phyloP scores from a whole-genome alignment of 2,329 filamentous ascomycete genomes.

The Alternaria sp. region DNA sequence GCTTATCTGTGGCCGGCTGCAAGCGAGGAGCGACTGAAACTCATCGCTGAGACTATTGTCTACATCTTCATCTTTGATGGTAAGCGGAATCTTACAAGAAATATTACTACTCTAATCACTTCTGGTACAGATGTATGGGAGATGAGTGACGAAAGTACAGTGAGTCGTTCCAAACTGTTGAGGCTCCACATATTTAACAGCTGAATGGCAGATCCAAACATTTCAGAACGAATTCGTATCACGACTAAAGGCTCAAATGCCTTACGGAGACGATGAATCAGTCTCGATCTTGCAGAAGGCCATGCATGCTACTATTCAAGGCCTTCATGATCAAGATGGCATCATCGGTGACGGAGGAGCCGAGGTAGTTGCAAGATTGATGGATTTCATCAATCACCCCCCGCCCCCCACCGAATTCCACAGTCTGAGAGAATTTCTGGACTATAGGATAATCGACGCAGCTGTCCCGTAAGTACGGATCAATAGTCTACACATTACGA shows the following conservation, averaged over 20 bases:
- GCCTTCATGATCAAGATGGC: not conserved
- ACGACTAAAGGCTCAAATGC: not conserved
- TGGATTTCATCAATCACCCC: not conserved
- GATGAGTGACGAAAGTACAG: not conserved
- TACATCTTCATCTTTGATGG: conserved; percentile 1
- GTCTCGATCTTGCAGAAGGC: not conserved
- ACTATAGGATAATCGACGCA: not conserved
- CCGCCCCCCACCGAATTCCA: not conserved
- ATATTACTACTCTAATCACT: not conserved
- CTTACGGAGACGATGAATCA: not conserved
- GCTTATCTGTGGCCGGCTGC: not conserved
- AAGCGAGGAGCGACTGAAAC: not conserved
- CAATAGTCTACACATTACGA: not conserved
- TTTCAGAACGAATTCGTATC: not conserved
- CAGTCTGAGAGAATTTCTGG: not conserved
- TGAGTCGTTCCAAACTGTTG: not conserved
- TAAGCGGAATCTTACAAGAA: not conserved
- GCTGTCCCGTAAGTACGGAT: not conserved
- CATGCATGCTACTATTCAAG: not conserved
- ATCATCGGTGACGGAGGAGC: not conserved
- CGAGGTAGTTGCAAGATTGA: not conserved
- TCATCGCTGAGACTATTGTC: not conserved
- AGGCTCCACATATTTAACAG: not conserved
- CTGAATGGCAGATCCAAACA: not conserved
- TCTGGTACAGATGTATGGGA: not conserved